Conservation (phyloP, 1,284 basidiomycete species). For the Trametes polyzona region DNA sequence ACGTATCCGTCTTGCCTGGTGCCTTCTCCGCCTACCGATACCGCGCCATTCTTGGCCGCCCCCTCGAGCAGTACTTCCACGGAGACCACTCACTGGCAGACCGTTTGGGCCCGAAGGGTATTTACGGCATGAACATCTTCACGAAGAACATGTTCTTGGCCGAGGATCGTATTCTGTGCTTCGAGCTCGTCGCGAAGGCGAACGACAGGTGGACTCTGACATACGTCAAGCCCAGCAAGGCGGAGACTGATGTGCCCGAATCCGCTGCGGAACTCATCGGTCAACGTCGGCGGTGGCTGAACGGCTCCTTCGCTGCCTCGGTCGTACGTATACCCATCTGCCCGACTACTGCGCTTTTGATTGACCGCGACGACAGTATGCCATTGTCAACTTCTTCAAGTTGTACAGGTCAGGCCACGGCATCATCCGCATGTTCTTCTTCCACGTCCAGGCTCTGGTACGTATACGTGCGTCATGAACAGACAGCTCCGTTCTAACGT, state of each 20-base stretch:
- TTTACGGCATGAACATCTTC: conserved; percentile 98
- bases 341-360: too few relatives aligned
- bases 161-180: conserved; percentile 95
- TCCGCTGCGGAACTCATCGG: conserved; percentile 90
- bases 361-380: too few relatives aligned
- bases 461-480: conserved; percentile 33
- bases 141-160: conserved; percentile 96
- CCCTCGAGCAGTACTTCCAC: conserved; percentile 97
- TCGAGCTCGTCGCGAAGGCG: conserved; percentile 93
- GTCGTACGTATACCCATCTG: conserved; percentile 58
- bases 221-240: conserved; percentile 95
- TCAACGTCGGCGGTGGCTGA: conserved; percentile 95
- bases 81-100: conserved; percentile 96
- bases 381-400: conserved; percentile 92
- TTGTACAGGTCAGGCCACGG: conserved; percentile 88
- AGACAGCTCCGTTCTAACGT: background rate
- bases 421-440: conserved; percentile 90
- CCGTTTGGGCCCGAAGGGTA: conserved; percentile 90
- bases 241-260: conserved; percentile 95
- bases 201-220: conserved; percentile 87
- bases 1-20: conserved; percentile 93
- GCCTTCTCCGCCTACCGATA: conserved; percentile 96
- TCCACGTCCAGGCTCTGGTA: conserved; percentile 91
- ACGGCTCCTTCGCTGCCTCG: conserved; percentile 96
- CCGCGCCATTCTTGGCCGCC: conserved; percentile 89